Evolutionary conservation across 2,329 filamentous ascomycete genomes (phyloP).

Genomic region (Blastomyces percursus): DNA sequence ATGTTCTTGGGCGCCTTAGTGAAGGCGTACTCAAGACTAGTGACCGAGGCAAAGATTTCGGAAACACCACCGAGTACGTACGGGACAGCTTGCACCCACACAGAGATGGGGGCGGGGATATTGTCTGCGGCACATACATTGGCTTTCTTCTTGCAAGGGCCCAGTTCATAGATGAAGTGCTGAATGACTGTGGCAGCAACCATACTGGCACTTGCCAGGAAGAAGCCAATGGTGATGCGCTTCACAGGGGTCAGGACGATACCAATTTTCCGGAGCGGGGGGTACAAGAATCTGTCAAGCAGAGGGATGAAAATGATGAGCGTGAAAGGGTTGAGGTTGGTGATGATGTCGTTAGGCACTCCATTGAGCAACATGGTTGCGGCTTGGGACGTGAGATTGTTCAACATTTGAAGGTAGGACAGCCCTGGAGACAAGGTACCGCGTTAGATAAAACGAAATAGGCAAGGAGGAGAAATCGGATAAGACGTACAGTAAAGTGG

Average conservation of each 20-base stretch:
- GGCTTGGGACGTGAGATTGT: conserved; percentile 46
- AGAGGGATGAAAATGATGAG: conserved; percentile 46
- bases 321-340: conserved; percentile 44
- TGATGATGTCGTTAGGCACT: conserved; percentile 46
- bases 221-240: conserved; percentile 43
- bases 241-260: conserved; percentile 45
- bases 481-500: conserved; percentile 36
- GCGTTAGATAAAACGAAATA: conserved; percentile 10
- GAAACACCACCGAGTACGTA: conserved; percentile 46
- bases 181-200: conserved; percentile 42
- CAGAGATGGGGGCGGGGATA: conserved; percentile 50
- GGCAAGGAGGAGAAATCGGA: too few species aligned
- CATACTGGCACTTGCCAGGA: conserved; percentile 40
- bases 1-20: conserved; percentile 70
- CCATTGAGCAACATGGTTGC: conserved; percentile 43
- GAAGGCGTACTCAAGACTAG: conserved; percentile 64
- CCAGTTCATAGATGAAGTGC: conserved; percentile 47
- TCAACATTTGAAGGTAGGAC: conserved; percentile 45
- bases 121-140: conserved; percentile 39
- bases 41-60: conserved; percentile 49
- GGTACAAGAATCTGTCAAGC: conserved; percentile 44
- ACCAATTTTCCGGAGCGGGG: conserved; percentile 35
- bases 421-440: conserved; percentile 24
- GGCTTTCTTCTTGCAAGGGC: conserved; percentile 49
- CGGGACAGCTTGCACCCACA: conserved; percentile 44